Evolutionary conservation across 805 yeast genomes (phyloP), one percentile per base, ranked within the genome.

Genomic region (Limtongia smithiae): DNA sequence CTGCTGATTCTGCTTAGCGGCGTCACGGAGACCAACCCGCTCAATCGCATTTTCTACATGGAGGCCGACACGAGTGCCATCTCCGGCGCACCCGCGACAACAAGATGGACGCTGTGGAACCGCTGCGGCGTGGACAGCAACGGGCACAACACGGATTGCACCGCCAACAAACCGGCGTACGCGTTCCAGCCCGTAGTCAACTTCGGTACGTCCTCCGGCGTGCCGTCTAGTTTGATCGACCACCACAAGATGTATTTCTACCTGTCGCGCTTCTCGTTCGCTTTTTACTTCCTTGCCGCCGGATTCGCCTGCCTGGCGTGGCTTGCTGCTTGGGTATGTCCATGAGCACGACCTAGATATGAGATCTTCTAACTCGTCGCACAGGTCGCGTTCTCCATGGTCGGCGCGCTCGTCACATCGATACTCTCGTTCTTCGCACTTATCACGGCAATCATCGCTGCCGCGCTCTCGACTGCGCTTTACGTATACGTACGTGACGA

Each of bases 21-120:
- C 44, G 73, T 73, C 12, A 71, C 79, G 17, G 67, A 74, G 14
- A 62, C 68, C 35, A 73, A 79, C 37, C 78, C 83, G 4, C 65
- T 87, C 61, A 76, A 78, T 61, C 68, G 74, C 51, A 84, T 87
- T 68, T 89, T 83, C 70, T 88, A 93, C 90, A 63, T 90, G 36
- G 73, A 80, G 62, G 95, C 88, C 24, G 82, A 81, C 61, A 88
- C 96, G 42, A 63, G 77, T 3, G 68, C 65, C 35, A 77, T 82
- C 50, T 61, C 67, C 17, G 64, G 68, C 37, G 67, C 69, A 14
- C 73, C 57, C 65, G 68, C 48, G 2, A 63, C 67, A 14, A 72
- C 87, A 2, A 80, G 90, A 60, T 90, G 96, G 96, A 84, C 90
- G 9, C 78, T 79, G 67, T 90, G 91, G 77, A 81, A 83, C 55